Conservation (phyloP, 306 rosid genomes). For the Comarum palustre region DNA sequence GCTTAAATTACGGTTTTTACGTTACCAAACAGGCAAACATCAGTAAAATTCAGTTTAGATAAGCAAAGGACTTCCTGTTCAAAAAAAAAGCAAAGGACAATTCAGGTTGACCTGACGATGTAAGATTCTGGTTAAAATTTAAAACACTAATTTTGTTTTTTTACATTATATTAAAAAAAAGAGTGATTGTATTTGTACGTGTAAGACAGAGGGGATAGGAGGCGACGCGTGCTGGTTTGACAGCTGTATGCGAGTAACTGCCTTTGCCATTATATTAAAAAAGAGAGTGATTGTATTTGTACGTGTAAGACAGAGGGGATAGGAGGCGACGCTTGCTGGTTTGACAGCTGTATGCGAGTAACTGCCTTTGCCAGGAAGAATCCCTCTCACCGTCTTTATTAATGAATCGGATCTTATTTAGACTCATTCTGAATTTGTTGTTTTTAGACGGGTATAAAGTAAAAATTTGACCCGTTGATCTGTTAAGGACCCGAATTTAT, state of each 20-base stretch:
- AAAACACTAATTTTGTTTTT: no score
- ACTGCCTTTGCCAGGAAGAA: conserved; percentile 52
- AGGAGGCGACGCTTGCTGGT: conserved; percentile 51
- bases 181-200: conserved; percentile 39
- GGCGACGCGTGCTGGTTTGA: conserved; percentile 56
- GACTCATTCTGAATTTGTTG: no score
- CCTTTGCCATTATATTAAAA: conserved; percentile 25
- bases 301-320: conserved; percentile 40
- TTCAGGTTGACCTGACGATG: not conserved
- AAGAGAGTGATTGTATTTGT: conserved; percentile 22
- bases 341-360: conserved; percentile 53
- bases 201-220: conserved; percentile 24
- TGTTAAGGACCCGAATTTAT: no score
- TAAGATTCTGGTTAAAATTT: not conserved
- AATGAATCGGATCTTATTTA: no score
- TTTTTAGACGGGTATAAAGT: no score
- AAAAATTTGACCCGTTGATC: no score
- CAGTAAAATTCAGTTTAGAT: not conserved
- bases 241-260: conserved; percentile 60
- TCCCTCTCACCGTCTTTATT: no score
- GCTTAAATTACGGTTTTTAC: not conserved
- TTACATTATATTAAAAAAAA: not conserved
- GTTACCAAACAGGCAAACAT: not conserved
- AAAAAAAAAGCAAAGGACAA: no score
- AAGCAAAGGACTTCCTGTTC: no score